Evolutionary conservation across 768 basidiomycete species (phyloP).

Genomic region (Lentinula guzmanii): DNA sequence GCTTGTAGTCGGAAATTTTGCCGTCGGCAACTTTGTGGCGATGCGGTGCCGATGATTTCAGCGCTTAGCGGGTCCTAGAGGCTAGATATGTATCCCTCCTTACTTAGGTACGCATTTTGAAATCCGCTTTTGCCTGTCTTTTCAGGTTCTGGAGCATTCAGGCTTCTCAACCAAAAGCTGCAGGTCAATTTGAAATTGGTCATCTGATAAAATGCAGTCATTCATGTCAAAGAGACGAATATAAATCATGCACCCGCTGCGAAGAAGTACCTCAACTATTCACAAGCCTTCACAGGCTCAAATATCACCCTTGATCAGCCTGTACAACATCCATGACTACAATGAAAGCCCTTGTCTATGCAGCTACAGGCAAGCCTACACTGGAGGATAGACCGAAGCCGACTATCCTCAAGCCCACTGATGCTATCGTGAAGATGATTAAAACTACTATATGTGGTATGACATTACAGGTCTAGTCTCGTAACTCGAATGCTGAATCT

Average conservation of each 20-base stretch:
- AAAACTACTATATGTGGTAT: constrained; percentile 17
- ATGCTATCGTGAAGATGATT: constrained; percentile 15
- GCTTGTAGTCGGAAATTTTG: neutral
- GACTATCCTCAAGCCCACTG: constrained; percentile 12
- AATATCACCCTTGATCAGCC: neutral
- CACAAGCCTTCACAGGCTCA: neutral
- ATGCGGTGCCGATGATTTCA: too few relatives aligned
- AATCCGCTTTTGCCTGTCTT: too few relatives aligned
- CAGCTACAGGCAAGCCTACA: constrained; percentile 2
- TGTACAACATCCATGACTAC: neutral
- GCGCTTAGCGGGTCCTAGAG: too few relatives aligned
- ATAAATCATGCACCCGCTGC: neutral
- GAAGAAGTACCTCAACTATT: neutral
- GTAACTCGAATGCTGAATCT: neutral
- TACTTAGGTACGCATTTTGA: too few relatives aligned
- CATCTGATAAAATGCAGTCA: too few relatives aligned
- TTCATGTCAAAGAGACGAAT: too few relatives aligned
- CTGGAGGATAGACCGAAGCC: constrained; percentile 14
- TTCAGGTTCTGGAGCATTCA: too few relatives aligned
- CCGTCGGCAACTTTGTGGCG: neutral
- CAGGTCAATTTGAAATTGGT: too few relatives aligned
- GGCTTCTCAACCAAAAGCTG: too few relatives aligned
- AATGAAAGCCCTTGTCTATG: constrained; percentile 12
- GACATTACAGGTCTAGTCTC: neutral
- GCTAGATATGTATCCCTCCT: too few relatives aligned